Percentiles rank a stretch among this genome's conserved stretches.
Conservation (phyloP, 176 grass and related monocot genomes). For the Eragrostis nindensis region DNA sequence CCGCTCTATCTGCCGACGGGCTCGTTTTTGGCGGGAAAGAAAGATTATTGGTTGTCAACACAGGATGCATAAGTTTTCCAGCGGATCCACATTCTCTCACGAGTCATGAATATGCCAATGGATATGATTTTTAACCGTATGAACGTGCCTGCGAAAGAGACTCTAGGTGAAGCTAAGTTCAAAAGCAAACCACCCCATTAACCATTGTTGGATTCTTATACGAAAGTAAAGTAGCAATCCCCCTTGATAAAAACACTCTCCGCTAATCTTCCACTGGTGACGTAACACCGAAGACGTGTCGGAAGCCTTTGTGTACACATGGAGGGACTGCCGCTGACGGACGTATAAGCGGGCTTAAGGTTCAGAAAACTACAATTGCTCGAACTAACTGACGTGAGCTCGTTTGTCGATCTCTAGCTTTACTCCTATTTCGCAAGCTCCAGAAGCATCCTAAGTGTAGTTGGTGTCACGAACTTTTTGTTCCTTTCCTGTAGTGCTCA, state of each 20-base stretch:
- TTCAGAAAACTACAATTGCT: neutral
- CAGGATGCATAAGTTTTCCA: neutral
- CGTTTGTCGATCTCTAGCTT: conserved; percentile 13
- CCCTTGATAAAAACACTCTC: neutral
- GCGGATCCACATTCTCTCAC: neutral
- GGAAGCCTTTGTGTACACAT: neutral
- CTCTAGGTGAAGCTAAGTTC: neutral
- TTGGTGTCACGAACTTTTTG: conserved; percentile 17
- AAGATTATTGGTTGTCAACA: neutral
- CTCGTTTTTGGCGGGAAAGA: neutral
- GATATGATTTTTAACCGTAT: neutral
- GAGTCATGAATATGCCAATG: neutral
- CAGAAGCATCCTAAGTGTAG: conserved; percentile 35
- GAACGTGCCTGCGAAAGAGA: neutral
- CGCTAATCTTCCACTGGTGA: neutral
- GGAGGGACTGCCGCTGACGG: conserved; percentile 13
- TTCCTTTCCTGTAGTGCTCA: neutral
- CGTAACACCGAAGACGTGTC: conserved; percentile 37
- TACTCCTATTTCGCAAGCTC: conserved; percentile 5
- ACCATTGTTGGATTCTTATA: neutral
- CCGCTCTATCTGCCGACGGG: neutral
- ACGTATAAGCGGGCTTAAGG: too few relatives aligned
- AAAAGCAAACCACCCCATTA: neutral
- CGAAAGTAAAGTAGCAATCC: neutral
- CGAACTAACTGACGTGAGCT: conserved; percentile 21